These are phyloP conservation scores for Neurospora sp. DNA, from an alignment of 2,329 filamentous ascomycete genomes.

Conservation along the genomic window DNA sequence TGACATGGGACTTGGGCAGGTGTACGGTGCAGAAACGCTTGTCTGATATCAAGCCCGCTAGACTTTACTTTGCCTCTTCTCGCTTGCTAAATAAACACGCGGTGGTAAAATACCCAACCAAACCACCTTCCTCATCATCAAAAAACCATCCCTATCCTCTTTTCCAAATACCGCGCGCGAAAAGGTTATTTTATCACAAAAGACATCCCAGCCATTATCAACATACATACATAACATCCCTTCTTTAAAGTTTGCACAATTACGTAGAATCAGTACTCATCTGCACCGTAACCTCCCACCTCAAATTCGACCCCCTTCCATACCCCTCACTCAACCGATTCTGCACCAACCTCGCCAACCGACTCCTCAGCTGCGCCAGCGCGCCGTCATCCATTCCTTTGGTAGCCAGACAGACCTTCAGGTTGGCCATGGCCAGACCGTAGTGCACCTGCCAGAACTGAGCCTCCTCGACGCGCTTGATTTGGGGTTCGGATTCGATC, in stretches of 20 bases:
- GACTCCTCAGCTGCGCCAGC: constrained; percentile 62
- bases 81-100: background rate
- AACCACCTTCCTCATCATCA: background rate
- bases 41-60: background rate
- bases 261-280: constrained; percentile 37
- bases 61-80: background rate
- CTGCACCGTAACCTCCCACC: constrained; percentile 91
- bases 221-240: background rate
- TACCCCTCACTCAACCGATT: constrained; percentile 84
- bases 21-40: background rate
- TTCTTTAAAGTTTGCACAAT: background rate
- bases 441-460: constrained; percentile 99
- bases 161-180: background rate
- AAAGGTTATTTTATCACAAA: background rate
- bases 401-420: constrained; percentile 61
- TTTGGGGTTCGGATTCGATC: constrained; percentile 69
- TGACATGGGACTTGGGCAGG: background rate
- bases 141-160: background rate
- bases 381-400: constrained; percentile 49
- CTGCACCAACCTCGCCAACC: constrained; percentile 68
- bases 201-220: background rate
- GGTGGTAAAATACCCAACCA: background rate
- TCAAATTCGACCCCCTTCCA: constrained; percentile 64
- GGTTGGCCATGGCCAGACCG: constrained; percentile 87
- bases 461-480: constrained; percentile 75